These are phyloP conservation scores for Candida chauliodis DNA, from an alignment of 805 yeast species.

Conservation along the genomic window DNA sequence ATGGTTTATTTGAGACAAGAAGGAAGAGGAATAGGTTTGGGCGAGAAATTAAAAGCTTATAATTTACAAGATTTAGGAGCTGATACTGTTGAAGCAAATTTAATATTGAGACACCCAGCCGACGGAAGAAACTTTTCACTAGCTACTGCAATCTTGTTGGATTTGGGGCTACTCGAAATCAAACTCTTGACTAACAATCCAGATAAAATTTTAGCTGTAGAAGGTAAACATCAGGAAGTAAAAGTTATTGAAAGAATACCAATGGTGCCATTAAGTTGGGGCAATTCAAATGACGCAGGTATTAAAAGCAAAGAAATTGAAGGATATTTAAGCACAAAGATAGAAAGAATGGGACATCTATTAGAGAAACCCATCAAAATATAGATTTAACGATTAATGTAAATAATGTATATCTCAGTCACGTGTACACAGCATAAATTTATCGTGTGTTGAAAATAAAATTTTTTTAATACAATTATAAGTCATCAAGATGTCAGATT, in stretches of 20 bases:
- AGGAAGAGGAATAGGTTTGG: conserved; percentile 98
- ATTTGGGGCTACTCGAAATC: conserved; percentile 70
- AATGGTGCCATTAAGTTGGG: conserved; percentile 96
- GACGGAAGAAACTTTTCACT: conserved; percentile 93
- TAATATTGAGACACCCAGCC: conserved; percentile 92
- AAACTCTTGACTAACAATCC: conserved; percentile 91
- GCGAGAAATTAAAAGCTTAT: conserved; percentile 95
- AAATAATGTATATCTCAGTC: no score
- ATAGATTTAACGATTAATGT: neutral
- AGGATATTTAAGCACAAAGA: conserved; percentile 88
- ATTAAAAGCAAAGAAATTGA: conserved; percentile 84
- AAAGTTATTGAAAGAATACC: conserved; percentile 87
- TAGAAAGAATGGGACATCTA: conserved; percentile 96
- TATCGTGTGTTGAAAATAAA: conserved; percentile 1
- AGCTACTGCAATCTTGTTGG: conserved; percentile 89
- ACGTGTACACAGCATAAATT: no score
- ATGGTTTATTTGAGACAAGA: conserved; percentile 95
- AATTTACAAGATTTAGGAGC: conserved; percentile 97
- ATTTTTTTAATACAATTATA: neutral
- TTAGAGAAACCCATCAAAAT: conserved; percentile 28
- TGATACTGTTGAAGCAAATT: conserved; percentile 95
- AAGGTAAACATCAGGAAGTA: conserved; percentile 73
- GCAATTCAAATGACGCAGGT: conserved; percentile 44
- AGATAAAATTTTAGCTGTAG: conserved; percentile 92
- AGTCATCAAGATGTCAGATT: conserved; percentile 21